Evolutionary conservation across 345 rosid genomes (phyloP).

Genomic region (Camelina neglecta): DNA sequence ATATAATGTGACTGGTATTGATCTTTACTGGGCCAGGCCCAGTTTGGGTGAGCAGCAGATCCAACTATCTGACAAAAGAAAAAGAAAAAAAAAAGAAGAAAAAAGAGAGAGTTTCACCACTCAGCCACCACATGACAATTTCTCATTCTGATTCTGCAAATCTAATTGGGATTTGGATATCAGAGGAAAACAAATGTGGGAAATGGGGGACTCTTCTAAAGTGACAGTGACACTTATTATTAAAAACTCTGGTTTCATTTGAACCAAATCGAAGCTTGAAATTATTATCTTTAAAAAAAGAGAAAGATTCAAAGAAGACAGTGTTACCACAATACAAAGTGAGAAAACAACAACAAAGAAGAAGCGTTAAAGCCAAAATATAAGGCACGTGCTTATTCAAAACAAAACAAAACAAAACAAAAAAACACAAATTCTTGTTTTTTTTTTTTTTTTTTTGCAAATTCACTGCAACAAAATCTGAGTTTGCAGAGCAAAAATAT

Average conservation of each 20-base stretch:
- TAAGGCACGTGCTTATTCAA: constrained; percentile 39
- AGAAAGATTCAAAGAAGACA: not conserved
- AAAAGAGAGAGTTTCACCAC: not conserved
- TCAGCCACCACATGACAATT: constrained; percentile 34
- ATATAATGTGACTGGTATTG: not conserved
- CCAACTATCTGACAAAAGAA: constrained; percentile 25
- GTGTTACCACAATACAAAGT: constrained; percentile 15
- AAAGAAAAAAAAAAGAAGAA: not conserved
- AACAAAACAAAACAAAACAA: constrained; percentile 18
- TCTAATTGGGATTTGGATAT: constrained; percentile 33
- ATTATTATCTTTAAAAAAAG: not conserved
- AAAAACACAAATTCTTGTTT: constrained; percentile 26
- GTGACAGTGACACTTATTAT: constrained; percentile 20
- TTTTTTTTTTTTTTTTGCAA: not conserved
- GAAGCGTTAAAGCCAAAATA: constrained; percentile 11
- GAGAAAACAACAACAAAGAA: not conserved
- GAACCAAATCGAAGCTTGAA: constrained; percentile 26
- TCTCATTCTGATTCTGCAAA: constrained; percentile 36
- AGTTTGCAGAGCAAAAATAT: constrained; percentile 30
- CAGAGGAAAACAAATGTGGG: constrained; percentile 14
- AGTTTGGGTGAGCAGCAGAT: constrained; percentile 28
- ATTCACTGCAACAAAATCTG: constrained; percentile 32
- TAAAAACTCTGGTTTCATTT: constrained; percentile 28
- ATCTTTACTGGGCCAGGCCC: constrained; percentile 26
- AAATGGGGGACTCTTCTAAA: constrained; percentile 11